phyloP scores from a whole-genome alignment of 257 asterid genomes.

The Solanum okadae region DNA sequence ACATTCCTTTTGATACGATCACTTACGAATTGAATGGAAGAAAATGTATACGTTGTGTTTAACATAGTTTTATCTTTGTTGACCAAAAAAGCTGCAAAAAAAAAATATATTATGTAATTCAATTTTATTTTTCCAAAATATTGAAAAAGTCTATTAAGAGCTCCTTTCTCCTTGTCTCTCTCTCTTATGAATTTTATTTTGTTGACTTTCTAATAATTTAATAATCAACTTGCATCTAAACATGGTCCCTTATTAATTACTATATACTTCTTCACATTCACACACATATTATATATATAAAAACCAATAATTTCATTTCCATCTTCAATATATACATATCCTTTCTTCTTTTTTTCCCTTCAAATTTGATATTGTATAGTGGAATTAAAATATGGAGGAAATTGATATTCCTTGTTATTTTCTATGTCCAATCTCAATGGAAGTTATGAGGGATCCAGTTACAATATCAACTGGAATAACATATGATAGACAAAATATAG shows the following conservation, averaged over 20 bases:
- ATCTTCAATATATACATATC: background rate
- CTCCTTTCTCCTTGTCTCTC: background rate
- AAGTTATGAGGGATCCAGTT: constrained; percentile 78
- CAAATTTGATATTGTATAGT: background rate
- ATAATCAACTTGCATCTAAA: constrained; percentile 12
- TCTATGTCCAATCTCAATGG: constrained; percentile 77
- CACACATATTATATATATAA: background rate
- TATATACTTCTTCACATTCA: background rate
- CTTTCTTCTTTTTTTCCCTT: background rate
- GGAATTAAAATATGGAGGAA: constrained; percentile 12
- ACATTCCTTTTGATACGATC: background rate
- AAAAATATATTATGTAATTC: background rate
- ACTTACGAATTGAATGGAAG: background rate
- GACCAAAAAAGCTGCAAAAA: background rate
- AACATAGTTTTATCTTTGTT: background rate
- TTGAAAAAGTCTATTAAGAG: constrained; percentile 29
- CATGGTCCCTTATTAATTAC: background rate
- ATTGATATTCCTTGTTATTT: constrained; percentile 52
- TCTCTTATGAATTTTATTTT: constrained; percentile 18
- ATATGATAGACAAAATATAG: constrained; percentile 57
- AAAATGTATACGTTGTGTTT: background rate
- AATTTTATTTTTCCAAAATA: background rate
- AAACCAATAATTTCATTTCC: background rate
- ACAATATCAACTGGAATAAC: constrained; percentile 65
- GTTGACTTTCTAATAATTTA: constrained; percentile 18